phyloP scores from a whole-genome alignment of 2,329 filamentous ascomycete species.

The Conoideocrella luteorostrata region DNA sequence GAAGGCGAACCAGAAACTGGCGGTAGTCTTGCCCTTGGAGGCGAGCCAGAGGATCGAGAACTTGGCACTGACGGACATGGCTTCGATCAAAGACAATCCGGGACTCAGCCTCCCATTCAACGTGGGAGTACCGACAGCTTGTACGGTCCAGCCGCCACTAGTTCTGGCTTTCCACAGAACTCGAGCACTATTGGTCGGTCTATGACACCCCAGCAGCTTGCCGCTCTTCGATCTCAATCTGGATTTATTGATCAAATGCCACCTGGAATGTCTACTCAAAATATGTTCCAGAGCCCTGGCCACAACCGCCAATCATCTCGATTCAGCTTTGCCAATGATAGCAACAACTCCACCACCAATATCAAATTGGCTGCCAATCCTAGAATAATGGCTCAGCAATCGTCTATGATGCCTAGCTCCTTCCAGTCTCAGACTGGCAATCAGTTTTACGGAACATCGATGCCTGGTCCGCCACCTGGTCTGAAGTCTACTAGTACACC shows the following conservation, averaged over 20 bases:
- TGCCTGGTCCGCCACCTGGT: slow-evolving; percentile 89
- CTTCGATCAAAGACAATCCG: slow-evolving; percentile 55
- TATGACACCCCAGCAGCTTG: slow-evolving; percentile 73
- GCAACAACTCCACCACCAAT: slow-evolving; percentile 39
- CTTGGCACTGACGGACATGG: slow-evolving; percentile 41
- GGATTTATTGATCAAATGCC: slow-evolving; percentile 56
- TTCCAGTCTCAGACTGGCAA: slow-evolving; percentile 54
- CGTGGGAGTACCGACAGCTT: slow-evolving; percentile 48
- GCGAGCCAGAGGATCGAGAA: slow-evolving; percentile 82
- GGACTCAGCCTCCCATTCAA: slow-evolving; percentile 72
- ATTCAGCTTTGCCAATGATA: slow-evolving; percentile 81
- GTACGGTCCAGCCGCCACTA: slow-evolving; percentile 45
- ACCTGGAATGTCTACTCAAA: slow-evolving; percentile 45
- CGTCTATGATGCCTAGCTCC: slow-evolving; percentile 72
- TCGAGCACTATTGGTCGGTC: slow-evolving; percentile 55
- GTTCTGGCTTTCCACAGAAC: slow-evolving; percentile 41
- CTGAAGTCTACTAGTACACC: slow-evolving; percentile 93
- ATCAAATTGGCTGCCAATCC: slow-evolving; percentile 75
- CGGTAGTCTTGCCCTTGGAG: slow-evolving; percentile 79
- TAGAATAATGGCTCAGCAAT: slow-evolving; percentile 76
- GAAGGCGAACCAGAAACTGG: slow-evolving; percentile 78
- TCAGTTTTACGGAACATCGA: slow-evolving; percentile 76
- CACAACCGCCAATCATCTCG: slow-evolving; percentile 81
- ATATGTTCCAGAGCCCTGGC: slow-evolving; percentile 51
- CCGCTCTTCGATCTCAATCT: slow-evolving; percentile 56